phyloP scores from a whole-genome alignment of 345 rosid genomes.

The Corchorus capsularis region DNA sequence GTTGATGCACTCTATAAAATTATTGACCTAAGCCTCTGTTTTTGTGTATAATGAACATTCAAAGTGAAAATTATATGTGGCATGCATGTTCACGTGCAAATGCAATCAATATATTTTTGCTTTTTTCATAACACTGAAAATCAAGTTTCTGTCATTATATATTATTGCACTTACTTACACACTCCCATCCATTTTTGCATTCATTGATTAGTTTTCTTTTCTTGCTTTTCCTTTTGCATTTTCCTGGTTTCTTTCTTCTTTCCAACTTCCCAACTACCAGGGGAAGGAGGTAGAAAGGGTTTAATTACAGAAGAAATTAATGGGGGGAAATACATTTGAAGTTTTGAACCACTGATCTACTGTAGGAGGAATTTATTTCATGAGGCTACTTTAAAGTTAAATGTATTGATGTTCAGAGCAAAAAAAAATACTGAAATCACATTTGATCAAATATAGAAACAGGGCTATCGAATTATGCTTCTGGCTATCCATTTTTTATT shows the following conservation, averaged over 20 bases:
- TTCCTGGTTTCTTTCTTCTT: neutral
- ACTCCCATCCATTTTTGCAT: neutral
- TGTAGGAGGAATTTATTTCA: too few relatives aligned
- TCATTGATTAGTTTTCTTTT: neutral
- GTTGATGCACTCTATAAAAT: conserved; percentile 6
- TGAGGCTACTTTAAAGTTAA: too few relatives aligned
- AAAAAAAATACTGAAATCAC: too few relatives aligned
- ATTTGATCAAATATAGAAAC: too few relatives aligned
- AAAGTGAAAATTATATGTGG: neutral
- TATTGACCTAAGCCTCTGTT: neutral
- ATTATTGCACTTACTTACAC: neutral
- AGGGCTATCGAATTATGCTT: neutral
- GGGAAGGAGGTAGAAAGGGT: too few relatives aligned
- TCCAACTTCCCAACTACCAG: neutral
- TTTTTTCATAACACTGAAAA: neutral
- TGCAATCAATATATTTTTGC: neutral
- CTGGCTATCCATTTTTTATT: too few relatives aligned
- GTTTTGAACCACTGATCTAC: too few relatives aligned
- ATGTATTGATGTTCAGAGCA: too few relatives aligned
- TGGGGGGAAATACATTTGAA: too few relatives aligned
- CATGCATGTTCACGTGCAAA: neutral
- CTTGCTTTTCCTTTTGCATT: too few relatives aligned
- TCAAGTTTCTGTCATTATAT: neutral
- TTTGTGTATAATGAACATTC: neutral
- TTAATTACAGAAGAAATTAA: too few relatives aligned